Evolutionary conservation across 1,284 basidiomycete species (phyloP).

Genomic region (Afroboletus lepidellus): DNA sequence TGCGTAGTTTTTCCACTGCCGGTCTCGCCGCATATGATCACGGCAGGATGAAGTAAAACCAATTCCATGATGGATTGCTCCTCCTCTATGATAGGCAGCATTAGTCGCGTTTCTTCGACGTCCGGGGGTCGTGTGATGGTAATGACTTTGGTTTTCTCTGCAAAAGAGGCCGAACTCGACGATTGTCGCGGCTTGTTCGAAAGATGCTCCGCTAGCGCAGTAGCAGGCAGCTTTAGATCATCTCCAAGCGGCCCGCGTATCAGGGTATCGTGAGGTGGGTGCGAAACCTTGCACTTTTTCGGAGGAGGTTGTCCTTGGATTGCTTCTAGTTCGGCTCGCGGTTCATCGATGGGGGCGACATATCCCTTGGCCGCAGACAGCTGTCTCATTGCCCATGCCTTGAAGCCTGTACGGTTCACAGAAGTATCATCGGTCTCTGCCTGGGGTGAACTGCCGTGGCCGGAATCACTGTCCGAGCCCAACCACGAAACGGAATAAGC

Average conservation of each 20-base stretch:
- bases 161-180: conserved; percentile 16
- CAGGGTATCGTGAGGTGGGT: conserved; percentile 31
- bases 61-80: conserved; percentile 95
- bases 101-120: conserved; percentile 75
- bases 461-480: conserved; percentile 15
- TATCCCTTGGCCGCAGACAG: conserved; percentile 60
- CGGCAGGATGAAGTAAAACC: conserved; percentile 84
- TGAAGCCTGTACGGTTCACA: conserved; percentile 60
- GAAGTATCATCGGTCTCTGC: conserved; percentile 16
- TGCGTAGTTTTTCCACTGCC: conserved; percentile 99
- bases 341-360: conserved; percentile 17
- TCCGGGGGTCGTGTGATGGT: conserved; percentile 68
- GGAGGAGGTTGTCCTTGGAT: conserved; percentile 26
- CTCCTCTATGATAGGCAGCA: conserved; percentile 89
- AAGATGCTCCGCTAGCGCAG: conserved; percentile 57
- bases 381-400: conserved; percentile 83
- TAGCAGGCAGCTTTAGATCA: conserved; percentile 60
- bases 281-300: conserved; percentile 45
- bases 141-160: conserved; percentile 45
- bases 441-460: not conserved
- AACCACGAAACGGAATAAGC: conserved; percentile 6
- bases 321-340: not conserved
- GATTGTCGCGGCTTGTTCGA: conserved; percentile 25
- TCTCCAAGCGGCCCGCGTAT: conserved; percentile 72
- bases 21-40: conserved; percentile 95